Evolutionary conservation across 768 basidiomycete species (phyloP).

Genomic region (Trametes cingulata): DNA sequence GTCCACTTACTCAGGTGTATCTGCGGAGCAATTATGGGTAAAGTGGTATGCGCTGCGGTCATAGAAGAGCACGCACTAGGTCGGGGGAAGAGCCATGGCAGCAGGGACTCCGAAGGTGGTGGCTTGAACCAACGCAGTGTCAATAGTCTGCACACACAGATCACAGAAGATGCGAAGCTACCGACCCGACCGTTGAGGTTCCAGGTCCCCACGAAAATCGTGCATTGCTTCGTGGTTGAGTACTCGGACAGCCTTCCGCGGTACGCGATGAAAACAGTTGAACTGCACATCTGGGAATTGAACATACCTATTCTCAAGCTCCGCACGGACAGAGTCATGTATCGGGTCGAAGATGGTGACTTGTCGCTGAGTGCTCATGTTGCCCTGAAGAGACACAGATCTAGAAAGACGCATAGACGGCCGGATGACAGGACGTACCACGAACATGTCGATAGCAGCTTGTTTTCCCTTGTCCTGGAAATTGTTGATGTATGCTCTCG

Average conservation of each 20-base stretch:
- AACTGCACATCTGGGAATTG: too few relatives aligned
- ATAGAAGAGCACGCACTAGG: conserved; percentile 52
- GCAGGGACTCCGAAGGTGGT: conserved; percentile 80
- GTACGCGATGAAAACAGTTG: too few relatives aligned
- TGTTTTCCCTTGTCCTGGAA: conserved; percentile 97
- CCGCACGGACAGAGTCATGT: conserved; percentile 79
- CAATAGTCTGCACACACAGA: background rate
- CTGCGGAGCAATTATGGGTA: conserved; percentile 23
- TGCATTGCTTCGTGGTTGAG: conserved; percentile 70
- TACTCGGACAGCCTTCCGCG: conserved; percentile 72
- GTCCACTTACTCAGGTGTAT: conserved; percentile 52
- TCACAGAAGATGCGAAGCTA: background rate
- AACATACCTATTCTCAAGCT: conserved; percentile 65
- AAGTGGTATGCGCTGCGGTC: background rate
- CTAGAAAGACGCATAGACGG: background rate
- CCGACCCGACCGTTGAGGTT: conserved; percentile 89
- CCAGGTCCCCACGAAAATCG: conserved; percentile 90
- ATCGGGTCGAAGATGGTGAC: conserved; percentile 94
- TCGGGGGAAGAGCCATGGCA: conserved; percentile 89
- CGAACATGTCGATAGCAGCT: conserved; percentile 90
- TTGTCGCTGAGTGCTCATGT: conserved; percentile 82
- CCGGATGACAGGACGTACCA: conserved; percentile 51
- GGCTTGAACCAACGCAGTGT: conserved; percentile 43
- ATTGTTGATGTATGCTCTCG: conserved; percentile 96
- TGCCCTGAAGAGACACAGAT: conserved; percentile 59